Percentiles rank a stretch among this genome's conserved stretches.
Evolutionary conservation across 768 basidiomycete genomes (phyloP).

Genomic region (Podaxis sp.): DNA sequence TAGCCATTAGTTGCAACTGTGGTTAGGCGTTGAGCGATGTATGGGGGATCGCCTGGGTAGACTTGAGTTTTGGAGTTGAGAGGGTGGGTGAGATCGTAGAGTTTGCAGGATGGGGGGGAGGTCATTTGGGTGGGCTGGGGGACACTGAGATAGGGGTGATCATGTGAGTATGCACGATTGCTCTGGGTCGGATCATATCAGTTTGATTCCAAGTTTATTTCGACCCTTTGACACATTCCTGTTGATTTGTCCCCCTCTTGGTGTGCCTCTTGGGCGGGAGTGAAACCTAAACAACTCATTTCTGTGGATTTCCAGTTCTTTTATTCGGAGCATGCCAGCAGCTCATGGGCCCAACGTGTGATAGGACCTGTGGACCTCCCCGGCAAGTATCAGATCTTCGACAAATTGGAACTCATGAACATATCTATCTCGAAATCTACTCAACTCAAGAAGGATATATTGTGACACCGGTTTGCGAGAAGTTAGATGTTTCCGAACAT

Average conservation of each 20-base stretch:
- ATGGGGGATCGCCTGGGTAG: conserved; percentile 59
- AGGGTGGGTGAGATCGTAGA: conserved; percentile 57
- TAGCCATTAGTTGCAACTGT: conserved; percentile 47
- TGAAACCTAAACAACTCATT: too few species aligned
- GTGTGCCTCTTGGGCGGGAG: too few species aligned
- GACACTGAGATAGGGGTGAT: neutral
- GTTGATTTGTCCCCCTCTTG: too few species aligned
- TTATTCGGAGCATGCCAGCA: neutral
- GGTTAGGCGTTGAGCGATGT: conserved; percentile 35
- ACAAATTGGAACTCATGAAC: neutral
- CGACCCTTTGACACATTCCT: too few species aligned
- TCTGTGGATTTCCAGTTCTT: too few species aligned
- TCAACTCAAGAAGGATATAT: conserved; percentile 20
- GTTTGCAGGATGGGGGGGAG: neutral
- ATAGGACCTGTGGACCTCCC: neutral
- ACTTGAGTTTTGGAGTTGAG: conserved; percentile 44
- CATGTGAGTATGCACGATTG: neutral
- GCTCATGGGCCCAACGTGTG: neutral
- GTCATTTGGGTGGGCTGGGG: neutral
- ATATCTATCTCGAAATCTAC: too few species aligned
- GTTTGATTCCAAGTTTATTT: too few species aligned
- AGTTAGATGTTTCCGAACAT: neutral
- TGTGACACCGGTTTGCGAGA: neutral
- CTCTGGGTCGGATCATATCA: too few species aligned
- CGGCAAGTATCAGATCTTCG: neutral